Base-by-base conservation (phyloP, 257 asterid species). In the Striga asiatica region DNA sequence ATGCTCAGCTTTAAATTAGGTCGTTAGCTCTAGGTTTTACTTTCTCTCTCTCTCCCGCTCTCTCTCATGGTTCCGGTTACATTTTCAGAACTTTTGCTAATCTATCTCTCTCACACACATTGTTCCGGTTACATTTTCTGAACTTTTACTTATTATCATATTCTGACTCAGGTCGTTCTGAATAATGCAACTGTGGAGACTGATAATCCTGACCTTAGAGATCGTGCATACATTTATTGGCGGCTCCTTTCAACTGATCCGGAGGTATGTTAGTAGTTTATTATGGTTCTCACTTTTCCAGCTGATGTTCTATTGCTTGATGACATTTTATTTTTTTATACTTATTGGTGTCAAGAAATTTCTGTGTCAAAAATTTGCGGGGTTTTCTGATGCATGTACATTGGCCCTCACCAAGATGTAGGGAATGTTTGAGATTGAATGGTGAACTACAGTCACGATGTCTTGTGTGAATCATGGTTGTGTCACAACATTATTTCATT, bases 191-290 rank as follows among this genome's bases (percentile, higher is more conserved):
- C 99, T 54, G 95, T 88, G 68, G 99, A 92, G 77, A 88, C 99
- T 51, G 97, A 92, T 64, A 92, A 92, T 54, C 99, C 99, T 38
- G 99, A 92, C 77, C 81, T 92, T 73, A 76, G 99, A 61, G 99
- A 92, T 72, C 95, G 99, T 62, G 99, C 99, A 31, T 92, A 92
- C 70, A 92, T 92, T 68, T 92, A 92, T 70, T 92, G 99, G 99
- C 97, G 99, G 41, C 97, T 92, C 67, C 94, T 92, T 42, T 92
- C 99, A 54, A 85, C 99, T 43, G 99, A 92, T 67, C 99, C 99
- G 5, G 99, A 92, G 97, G 99, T 92, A 68, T 39, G 81, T 73
- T 39, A 59, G 19, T 17, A 43, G 48, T 56, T 67, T 21, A 23
- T 32, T 13, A 23, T 46, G 19, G 45, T 43, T 65, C 63, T 27